phyloP scores from a whole-genome alignment of 2,329 filamentous ascomycete species.

The Neonectria neomacrospora region DNA sequence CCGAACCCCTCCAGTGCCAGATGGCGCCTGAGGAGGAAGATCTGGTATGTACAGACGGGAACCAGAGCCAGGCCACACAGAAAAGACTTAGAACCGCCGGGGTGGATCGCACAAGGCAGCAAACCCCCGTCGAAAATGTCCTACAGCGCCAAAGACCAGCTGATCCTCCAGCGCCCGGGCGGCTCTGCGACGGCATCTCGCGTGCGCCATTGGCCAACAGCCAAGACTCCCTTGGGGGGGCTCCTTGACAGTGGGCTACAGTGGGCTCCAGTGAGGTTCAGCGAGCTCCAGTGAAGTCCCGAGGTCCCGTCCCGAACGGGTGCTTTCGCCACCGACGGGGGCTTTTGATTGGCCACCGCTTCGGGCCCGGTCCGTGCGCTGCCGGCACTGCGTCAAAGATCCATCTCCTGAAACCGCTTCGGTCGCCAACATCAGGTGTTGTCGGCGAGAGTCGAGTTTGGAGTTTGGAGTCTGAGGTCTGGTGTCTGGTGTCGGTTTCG shows the following conservation, averaged over 20 bases:
- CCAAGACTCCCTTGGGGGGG: slow-evolving; percentile 38
- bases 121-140: slow-evolving; percentile 1
- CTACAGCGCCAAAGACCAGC: slow-evolving; percentile 25
- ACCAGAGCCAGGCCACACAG: slow-evolving; percentile 36
- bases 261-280: background rate
- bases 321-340: slow-evolving; percentile 30
- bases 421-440: slow-evolving; percentile 43
- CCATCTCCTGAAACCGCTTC: slow-evolving; percentile 45
- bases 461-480: slow-evolving; percentile 10
- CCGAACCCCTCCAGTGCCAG: slow-evolving; percentile 19
- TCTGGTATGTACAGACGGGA: slow-evolving; percentile 16
- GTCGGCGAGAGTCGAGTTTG: slow-evolving; percentile 34
- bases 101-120: slow-evolving; percentile 16
- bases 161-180: slow-evolving; percentile 22
- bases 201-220: slow-evolving; percentile 30
- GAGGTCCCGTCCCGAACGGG: slow-evolving; percentile 42
- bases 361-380: slow-evolving; percentile 31
- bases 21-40: slow-evolving; percentile 14
- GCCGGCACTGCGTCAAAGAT: slow-evolving; percentile 36
- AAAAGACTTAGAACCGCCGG: slow-evolving; percentile 25
- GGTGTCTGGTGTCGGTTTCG: slow-evolving; percentile 41
- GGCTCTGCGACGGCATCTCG: slow-evolving; percentile 35
- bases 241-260: background rate
- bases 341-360: slow-evolving; percentile 41
- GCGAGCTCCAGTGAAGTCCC: slow-evolving; percentile 9